These are phyloP conservation scores for Tricholoma furcatifolium DNA, from an alignment of 768 basidiomycete species.

Conservation along the genomic window DNA sequence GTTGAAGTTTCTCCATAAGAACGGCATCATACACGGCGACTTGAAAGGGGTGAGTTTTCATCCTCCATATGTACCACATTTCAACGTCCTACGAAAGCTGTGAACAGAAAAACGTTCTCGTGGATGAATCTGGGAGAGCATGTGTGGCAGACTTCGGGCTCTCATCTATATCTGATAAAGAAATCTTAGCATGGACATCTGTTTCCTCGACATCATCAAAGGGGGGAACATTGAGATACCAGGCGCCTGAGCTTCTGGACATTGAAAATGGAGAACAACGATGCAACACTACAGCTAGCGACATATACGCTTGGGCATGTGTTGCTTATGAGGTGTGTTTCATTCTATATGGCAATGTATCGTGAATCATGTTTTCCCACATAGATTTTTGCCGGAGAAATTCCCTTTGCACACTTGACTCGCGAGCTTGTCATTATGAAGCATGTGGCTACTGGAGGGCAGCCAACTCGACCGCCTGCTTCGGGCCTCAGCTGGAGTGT, in stretches of 20 bases:
- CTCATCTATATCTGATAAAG: not conserved
- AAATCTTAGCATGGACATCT: not conserved
- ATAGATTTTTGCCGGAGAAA: not conserved
- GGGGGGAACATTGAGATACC: not conserved
- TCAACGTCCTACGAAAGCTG: not conserved
- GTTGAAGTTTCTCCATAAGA: not conserved
- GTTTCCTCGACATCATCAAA: not conserved
- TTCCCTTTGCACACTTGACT: not conserved
- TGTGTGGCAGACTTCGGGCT: not conserved
- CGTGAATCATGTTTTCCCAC: not conserved
- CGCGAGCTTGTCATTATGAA: not conserved
- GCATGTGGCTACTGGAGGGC: not conserved
- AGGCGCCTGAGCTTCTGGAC: conserved; percentile 10
- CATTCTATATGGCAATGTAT: not conserved
- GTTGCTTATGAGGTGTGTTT: conserved; percentile 2
- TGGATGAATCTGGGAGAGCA: not conserved
- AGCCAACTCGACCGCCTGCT: not conserved
- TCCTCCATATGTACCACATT: too few relatives aligned
- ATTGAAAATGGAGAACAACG: not conserved
- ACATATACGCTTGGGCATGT: conserved; percentile 8
- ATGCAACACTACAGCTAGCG: not conserved
- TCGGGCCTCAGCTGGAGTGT: not conserved
- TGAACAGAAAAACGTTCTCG: conserved; percentile 1
- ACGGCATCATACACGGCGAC: not conserved
- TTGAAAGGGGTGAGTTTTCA: not conserved